Conservation (phyloP, 768 basidiomycete genomes). For the Tricholoma saponaceum region DNA sequence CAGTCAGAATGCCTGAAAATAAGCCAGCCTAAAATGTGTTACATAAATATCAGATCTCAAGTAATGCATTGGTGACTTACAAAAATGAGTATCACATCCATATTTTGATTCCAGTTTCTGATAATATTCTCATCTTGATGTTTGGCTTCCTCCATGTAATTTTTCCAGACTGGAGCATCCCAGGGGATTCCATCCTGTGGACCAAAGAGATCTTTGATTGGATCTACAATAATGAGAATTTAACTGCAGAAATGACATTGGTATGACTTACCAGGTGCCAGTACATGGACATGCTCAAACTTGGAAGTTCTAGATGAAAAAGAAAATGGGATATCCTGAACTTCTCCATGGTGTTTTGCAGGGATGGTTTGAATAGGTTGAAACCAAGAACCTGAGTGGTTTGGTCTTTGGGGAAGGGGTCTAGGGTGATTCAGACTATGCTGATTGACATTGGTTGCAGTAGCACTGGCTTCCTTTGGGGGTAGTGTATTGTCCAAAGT, state of each 20-base stretch:
- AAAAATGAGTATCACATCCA: conserved; percentile 8
- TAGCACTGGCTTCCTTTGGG: too few species aligned
- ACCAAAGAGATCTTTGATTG: conserved; percentile 9
- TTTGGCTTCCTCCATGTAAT: conserved; percentile 11
- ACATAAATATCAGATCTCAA: background rate
- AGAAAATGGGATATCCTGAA: conserved; percentile 6
- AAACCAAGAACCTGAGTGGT: too few species aligned
- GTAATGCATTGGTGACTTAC: too few species aligned
- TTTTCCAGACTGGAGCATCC: conserved; percentile 10
- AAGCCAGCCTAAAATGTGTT: conserved; percentile 12
- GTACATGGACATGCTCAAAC: background rate
- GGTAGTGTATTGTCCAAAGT: too few species aligned
- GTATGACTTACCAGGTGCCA: background rate
- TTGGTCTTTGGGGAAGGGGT: too few species aligned
- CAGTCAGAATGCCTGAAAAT: conserved; percentile 20
- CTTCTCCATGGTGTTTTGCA: too few species aligned
- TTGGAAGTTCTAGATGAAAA: conserved; percentile 2
- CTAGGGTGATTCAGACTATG: too few species aligned
- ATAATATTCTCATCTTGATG: conserved; percentile 7
- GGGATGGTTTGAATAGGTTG: too few species aligned
- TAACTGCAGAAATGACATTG: background rate
- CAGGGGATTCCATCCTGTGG: conserved; percentile 6
- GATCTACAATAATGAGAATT: conserved; percentile 1
- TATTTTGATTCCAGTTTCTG: conserved; percentile 12
- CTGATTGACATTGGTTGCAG: too few species aligned